Evolutionary conservation across 106 monocot genomes (phyloP), one percentile per base, ranked within the genome.

Genomic region (Dendrobium chrysotoxum): DNA sequence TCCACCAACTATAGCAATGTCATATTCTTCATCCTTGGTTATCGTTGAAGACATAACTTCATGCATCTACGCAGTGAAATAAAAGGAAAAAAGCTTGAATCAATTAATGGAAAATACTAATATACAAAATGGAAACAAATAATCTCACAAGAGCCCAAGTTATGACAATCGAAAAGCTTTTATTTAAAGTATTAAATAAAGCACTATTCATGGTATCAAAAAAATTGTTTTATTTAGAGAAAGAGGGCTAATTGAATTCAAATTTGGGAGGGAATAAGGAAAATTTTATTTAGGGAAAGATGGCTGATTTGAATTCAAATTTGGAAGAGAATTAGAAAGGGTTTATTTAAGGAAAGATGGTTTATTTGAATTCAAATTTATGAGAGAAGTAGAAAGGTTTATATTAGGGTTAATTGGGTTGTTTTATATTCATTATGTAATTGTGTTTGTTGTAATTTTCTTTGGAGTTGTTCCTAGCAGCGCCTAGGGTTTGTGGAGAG

Each of bases 1-100:
- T 83, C 95, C 98, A 77, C 98, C 95, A 83, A 95, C 84, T 45
- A 99, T 92, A 53, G 95, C 95, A 76, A 99, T 77, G 65, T 99
- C 95, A 78, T 82, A 88, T 58, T 86, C 84, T 12, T 82, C 78
- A 28, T 65, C 64, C 25, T 66, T 80, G 78, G 73, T 41, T 38
- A 35, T 83, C 75, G 47, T 41, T 73, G 25, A 71, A 73, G 50
- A 26, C 31, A 64, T 75, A 9, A 67, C 68, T 55, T 81, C 54
- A 67, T 40, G 40, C 28, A 45, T 77, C 81, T 84, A 54, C 1
- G 78, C 41, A 45, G 40, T 77, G 46, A 50, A 54, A 79, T 66
- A 57, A 40, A 15, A 28, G 40, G 40, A 28, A 76, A 13, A 26
- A 26, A 18, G 26, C 26, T 65, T 7, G 35, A 20, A 28, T 76